Percentiles rank a stretch among this genome's conserved stretches.
These are phyloP conservation scores for Obelidium mucronatum DNA, from an alignment of 192 early-diverging fungal species.

Conservation along the genomic window DNA sequence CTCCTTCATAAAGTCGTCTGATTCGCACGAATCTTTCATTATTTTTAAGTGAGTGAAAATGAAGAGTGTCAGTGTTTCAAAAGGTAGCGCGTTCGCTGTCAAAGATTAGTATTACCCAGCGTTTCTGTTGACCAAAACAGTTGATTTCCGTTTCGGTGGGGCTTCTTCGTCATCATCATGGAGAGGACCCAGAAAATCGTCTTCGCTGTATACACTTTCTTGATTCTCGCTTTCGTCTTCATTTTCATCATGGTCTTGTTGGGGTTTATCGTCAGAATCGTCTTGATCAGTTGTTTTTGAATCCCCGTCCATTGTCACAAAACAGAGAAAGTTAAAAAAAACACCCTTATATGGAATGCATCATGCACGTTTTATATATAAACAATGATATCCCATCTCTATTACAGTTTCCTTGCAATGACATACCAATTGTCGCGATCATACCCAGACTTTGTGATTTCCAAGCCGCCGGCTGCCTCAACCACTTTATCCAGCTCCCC, in stretches of 20 bases:
- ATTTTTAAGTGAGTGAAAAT: no score
- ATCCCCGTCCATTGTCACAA: no score
- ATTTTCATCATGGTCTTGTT: no score
- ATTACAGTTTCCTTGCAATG: slow-evolving; percentile 62
- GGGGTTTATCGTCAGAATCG: no score
- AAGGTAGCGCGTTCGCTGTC: no score
- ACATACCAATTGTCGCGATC: slow-evolving; percentile 97
- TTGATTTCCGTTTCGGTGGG: neutral
- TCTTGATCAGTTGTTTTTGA: no score
- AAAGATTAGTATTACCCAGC: no score
- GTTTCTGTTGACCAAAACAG: slow-evolving; percentile 24
- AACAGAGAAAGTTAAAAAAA: no score
- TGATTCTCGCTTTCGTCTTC: neutral
- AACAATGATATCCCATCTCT: no score
- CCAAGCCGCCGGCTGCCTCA: slow-evolving; percentile 52
- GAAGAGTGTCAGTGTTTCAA: no score
- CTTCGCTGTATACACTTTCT: neutral
- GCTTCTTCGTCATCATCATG: neutral
- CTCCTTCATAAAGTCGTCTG: neutral
- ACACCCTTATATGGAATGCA: no score
- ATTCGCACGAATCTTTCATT: slow-evolving; percentile 6
- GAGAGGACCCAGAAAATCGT: neutral
- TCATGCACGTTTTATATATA: no score
- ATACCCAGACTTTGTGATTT: slow-evolving; percentile 79
- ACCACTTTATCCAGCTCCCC: slow-evolving; percentile 85